A percentile compares a stretch with the other conserved stretches of the same genome.
Evolutionary conservation across 139 green algal species (phyloP).

Genomic region (Coelastrella sp.): DNA sequence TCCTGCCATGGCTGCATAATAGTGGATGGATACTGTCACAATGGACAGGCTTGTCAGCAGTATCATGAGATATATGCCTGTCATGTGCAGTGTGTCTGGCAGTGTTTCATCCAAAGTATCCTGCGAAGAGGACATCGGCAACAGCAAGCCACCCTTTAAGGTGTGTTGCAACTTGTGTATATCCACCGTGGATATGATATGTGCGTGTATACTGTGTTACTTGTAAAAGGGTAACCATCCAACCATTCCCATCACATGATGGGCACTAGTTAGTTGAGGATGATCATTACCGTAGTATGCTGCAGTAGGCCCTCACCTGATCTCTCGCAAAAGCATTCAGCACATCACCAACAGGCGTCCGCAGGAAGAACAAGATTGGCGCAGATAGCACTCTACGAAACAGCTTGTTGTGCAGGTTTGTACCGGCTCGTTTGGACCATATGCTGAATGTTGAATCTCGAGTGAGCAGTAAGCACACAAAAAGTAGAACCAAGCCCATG

Average conservation of each 20-base stretch:
- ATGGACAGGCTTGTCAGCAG: constrained; percentile 64
- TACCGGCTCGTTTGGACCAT: constrained; percentile 57
- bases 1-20: constrained; percentile 58
- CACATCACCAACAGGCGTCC: constrained; percentile 66
- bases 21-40: constrained; percentile 61
- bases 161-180: too few relatives aligned
- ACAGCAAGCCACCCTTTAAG: too few relatives aligned
- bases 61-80: constrained; percentile 67
- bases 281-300: too few relatives aligned
- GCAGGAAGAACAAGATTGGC: constrained; percentile 69
- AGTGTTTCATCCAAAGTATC: constrained; percentile 68
- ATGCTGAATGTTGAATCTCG: constrained; percentile 60
- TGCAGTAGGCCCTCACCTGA: constrained; percentile 51
- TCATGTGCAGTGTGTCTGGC: constrained; percentile 67
- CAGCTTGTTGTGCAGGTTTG: constrained; percentile 62
- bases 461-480: constrained; percentile 64
- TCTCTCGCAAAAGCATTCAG: constrained; percentile 68
- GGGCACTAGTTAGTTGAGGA: too few relatives aligned
- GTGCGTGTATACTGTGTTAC: too few relatives aligned
- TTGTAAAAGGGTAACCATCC: too few relatives aligned
- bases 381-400: constrained; percentile 64
- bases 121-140: too few relatives aligned
- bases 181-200: too few relatives aligned
- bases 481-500: constrained; percentile 60
- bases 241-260: too few relatives aligned